Conservation (phyloP, 345 rosid species). For the Mercurialis annua region DNA sequence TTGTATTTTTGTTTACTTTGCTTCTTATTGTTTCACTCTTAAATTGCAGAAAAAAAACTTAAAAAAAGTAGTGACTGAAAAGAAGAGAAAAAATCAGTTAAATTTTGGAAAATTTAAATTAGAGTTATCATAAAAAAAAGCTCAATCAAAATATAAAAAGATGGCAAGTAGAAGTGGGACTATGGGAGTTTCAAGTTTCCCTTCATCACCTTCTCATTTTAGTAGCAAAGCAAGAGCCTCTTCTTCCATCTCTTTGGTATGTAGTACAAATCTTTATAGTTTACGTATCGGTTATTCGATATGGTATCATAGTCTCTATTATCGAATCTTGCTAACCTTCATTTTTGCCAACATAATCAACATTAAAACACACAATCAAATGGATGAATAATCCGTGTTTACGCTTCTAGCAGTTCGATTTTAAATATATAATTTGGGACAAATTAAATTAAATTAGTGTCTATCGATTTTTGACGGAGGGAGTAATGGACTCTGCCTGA, state of each 20-base stretch:
- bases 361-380: no score
- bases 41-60: neutral
- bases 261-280: neutral
- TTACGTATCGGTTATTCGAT: no score
- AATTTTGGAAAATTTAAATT: no score
- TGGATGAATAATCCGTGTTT: no score
- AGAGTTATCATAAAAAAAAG: neutral
- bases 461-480: no score
- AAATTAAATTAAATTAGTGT: no score
- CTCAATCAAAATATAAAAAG: slow-evolving; percentile 10
- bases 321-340: no score
- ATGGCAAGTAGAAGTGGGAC: slow-evolving; percentile 59
- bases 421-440: no score
- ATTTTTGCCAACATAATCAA: no score
- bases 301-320: no score
- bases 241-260: slow-evolving; percentile 41
- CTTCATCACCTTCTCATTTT: slow-evolving; percentile 44
- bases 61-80: slow-evolving; percentile 1
- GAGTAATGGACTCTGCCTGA: neutral
- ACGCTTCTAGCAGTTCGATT: no score
- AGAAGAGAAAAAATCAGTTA: neutral
- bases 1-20: neutral
- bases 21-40: no score
- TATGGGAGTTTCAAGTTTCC: slow-evolving; percentile 51
- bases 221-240: slow-evolving; percentile 32